phyloP scores from a whole-genome alignment of 2,329 filamentous ascomycete genomes.

The Cladophialophora immunda region DNA sequence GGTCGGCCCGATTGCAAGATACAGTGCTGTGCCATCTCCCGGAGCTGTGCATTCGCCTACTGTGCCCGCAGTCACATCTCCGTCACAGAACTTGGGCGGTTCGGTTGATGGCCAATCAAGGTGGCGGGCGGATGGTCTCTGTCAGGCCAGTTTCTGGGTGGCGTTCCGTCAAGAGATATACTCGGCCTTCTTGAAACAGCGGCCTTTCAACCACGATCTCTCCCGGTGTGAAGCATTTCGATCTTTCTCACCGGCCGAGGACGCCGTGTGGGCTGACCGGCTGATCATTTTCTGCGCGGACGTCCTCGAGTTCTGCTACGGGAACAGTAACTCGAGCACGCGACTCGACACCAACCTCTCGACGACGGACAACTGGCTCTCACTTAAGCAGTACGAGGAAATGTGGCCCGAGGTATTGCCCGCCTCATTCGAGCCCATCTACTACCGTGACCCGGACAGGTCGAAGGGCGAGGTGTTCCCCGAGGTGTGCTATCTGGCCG shows the following conservation, averaged over 20 bases:
- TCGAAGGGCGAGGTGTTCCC: slow-evolving; percentile 60
- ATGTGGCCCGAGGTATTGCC: slow-evolving; percentile 46
- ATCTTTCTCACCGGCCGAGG: slow-evolving; percentile 46
- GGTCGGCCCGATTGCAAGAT: neutral
- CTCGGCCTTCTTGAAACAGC: slow-evolving; percentile 54
- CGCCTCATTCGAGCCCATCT: slow-evolving; percentile 64
- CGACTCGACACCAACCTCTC: slow-evolving; percentile 26
- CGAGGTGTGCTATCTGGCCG: slow-evolving; percentile 65
- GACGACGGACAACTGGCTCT: slow-evolving; percentile 59
- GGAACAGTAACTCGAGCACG: slow-evolving; percentile 29
- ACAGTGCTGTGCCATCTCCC: slow-evolving; percentile 42
- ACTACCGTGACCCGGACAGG: slow-evolving; percentile 51
- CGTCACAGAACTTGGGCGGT: slow-evolving; percentile 2
- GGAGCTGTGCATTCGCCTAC: slow-evolving; percentile 49
- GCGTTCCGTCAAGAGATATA: slow-evolving; percentile 61
- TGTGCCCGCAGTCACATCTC: slow-evolving; percentile 1
- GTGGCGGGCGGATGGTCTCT: slow-evolving; percentile 44
- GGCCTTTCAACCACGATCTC: slow-evolving; percentile 49
- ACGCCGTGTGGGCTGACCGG: slow-evolving; percentile 60
- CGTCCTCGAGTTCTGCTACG: slow-evolving; percentile 69
- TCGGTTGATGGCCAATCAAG: slow-evolving; percentile 9
- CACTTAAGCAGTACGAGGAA: slow-evolving; percentile 43
- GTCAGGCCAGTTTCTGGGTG: slow-evolving; percentile 57
- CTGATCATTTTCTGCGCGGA: slow-evolving; percentile 69
- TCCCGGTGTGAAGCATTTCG: slow-evolving; percentile 50